Evolutionary conservation across 2,329 filamentous ascomycete genomes (phyloP).

Genomic region (Pseudogymnoascus sp.): DNA sequence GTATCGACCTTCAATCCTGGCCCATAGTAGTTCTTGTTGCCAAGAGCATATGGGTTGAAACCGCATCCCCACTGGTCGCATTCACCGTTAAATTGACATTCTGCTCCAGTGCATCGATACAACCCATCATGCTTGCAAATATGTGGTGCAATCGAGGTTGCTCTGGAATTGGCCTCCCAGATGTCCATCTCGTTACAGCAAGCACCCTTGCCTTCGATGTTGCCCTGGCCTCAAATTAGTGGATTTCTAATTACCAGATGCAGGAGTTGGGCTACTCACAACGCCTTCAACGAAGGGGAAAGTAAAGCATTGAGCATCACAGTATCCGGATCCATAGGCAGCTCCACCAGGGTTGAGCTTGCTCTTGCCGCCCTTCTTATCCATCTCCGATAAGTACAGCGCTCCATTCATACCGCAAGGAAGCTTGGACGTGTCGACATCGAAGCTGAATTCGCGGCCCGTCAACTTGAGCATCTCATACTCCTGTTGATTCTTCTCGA

Average conservation of each 20-base stretch:
- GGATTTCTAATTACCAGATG: background rate
- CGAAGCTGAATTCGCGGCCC: constrained; percentile 36
- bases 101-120: constrained; percentile 36
- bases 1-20: constrained; percentile 30
- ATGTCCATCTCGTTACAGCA: constrained; percentile 50
- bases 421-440: constrained; percentile 35
- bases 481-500: constrained; percentile 32
- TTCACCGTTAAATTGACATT: constrained; percentile 31
- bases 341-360: constrained; percentile 34
- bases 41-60: constrained; percentile 33
- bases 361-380: constrained; percentile 26
- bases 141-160: constrained; percentile 40
- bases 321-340: constrained; percentile 41
- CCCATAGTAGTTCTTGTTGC: constrained; percentile 20
- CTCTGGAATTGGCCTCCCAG: constrained; percentile 43
- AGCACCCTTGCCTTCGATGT: constrained; percentile 35
- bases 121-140: constrained; percentile 37
- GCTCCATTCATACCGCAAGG: constrained; percentile 34
- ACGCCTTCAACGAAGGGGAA: constrained; percentile 31
- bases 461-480: constrained; percentile 38
- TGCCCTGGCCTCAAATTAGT: constrained; percentile 19
- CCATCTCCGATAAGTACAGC: constrained; percentile 32
- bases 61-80: constrained; percentile 37
- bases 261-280: constrained; percentile 19
- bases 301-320: constrained; percentile 33